Base-by-base conservation (phyloP, 768 basidiomycete species). In the Kwoniella pini region DNA sequence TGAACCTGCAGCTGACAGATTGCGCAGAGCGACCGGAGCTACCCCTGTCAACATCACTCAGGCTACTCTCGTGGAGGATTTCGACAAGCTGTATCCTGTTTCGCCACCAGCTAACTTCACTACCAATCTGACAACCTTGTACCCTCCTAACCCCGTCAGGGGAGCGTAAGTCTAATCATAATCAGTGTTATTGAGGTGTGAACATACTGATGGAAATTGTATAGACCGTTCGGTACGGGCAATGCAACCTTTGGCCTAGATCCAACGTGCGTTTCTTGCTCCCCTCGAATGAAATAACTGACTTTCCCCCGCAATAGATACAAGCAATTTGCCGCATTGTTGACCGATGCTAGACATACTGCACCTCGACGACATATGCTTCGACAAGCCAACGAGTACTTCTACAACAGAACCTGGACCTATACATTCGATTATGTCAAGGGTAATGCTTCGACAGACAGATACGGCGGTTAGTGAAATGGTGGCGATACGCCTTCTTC, bases 241-340 rank as follows among this genome's bases (percentile, higher is more conserved):
- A 76, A 75, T 59, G 62, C 71, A 31, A 74, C 74, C 1, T 75
- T 77, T 54, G 72, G 72, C 10, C 51, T 72, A n/a, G 48, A 58
- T 55, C 62, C 71, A 2, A 36, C 48, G 60, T 62, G 22, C 46
- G 60, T 60, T n/a, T 11, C 33, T 27, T 12, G 15, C 10, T 42
- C 21, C n/a, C n/a, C n/a, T n/a, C n/a, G n/a, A n/a, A 43, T 43
- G 17, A 39, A 31, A 30, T 22, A 28, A 19, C 15, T 43, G 19
- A 31, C 21, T 7, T 13, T 0, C 22, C 19, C 21, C 4, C 15
- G 17, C 30, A 13, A 48, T 45, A 70, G 68, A 17, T 74, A 62
- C 67, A 77, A 75, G 60, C 66, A 68, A 46, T 48, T 57, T 2
- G 61, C 74, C 0, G 63, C 76, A 1, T 54, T 74, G 21, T 28